Conservation (phyloP, 2,329 filamentous ascomycete species). For the Botrytis porri region DNA sequence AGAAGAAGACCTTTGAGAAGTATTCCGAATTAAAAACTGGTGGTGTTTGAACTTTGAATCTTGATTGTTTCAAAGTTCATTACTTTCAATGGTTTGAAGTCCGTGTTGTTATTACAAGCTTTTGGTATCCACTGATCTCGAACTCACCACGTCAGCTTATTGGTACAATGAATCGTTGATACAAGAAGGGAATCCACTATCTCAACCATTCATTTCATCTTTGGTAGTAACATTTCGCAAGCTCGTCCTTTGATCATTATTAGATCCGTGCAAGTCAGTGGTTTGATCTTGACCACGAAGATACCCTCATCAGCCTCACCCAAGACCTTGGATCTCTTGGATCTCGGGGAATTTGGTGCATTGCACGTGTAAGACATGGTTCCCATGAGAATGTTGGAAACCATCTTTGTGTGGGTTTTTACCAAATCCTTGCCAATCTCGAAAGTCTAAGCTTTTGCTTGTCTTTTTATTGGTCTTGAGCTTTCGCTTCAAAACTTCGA, state of each 20-base stretch:
- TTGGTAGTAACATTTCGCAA: not conserved
- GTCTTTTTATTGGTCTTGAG: not conserved
- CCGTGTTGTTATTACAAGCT: slow-evolving; percentile 13
- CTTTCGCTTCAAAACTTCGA: not conserved
- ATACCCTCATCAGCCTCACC: not conserved
- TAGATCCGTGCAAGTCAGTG: not conserved
- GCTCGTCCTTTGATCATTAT: not conserved
- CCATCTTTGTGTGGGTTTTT: not conserved
- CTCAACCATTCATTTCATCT: not conserved
- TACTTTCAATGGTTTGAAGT: slow-evolving; percentile 17
- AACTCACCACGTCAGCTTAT: not conserved
- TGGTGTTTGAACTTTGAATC: slow-evolving; percentile 21
- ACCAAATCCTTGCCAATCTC: no score
- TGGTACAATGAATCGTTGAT: not conserved
- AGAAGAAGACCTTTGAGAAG: slow-evolving; percentile 42
- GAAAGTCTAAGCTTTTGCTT: not conserved
- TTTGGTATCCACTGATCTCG: not conserved
- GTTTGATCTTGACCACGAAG: not conserved
- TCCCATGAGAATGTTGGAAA: not conserved
- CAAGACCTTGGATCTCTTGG: not conserved
- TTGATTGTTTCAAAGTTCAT: slow-evolving; percentile 9
- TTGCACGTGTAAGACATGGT: not conserved
- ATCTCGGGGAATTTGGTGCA: not conserved
- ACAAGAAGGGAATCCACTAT: not conserved
- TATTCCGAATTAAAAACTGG: slow-evolving; percentile 34